Base-by-base conservation (phyloP, 208 protist genomes). In the Endotrypanum monterogeii region DNA sequence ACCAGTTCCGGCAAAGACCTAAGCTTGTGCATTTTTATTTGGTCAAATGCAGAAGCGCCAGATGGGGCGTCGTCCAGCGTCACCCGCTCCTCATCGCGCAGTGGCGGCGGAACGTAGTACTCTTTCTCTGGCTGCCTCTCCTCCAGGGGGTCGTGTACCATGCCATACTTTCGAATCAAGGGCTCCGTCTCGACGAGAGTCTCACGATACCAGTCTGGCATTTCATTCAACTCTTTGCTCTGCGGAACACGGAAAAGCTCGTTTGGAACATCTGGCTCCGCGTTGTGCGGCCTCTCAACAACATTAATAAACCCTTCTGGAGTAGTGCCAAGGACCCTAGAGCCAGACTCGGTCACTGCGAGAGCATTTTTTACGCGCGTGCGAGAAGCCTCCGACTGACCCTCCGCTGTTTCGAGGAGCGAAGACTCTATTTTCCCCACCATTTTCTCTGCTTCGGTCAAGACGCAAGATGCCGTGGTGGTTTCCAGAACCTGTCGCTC, bases 131-230 rank as follows among this genome's bases (percentile, higher is more conserved):
- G 50, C 16, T 74, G 41, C 51, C 73, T 63, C 63, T 74, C 56
- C 79, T 97, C 93, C 30, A 97, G 70, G 20, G 93, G 93, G 76
- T 97, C 93, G 79, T 89, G 79, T 60, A 89, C 84, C 76, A 94
- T 84, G 68, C 81, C 82, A 79, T 97, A 97, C 48, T 77, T 55
- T 37, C 84, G 72, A 78, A 97, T 97, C 48, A 95, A 79, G 14
- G 93, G 90, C 60, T 87, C 85, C 32, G 89, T 94, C 63, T 97
- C 89, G 2, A 95, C 83, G 25, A 94, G 82, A 4, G 83, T 89
- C 75, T 90, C 75, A 55, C 83, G 83, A 56, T 97, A 97, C 93
- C 90, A 97, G 55, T 85, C 67, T 7, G 93, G 92, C 85, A 95
- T 91, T 63, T 79, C 79, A 28, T 86, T 74, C 54, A 92, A 84